These are phyloP conservation scores for Syncephalastrum contaminatum DNA, from an alignment of 371 early-diverging fungal genomes.

Conservation along the genomic window DNA sequence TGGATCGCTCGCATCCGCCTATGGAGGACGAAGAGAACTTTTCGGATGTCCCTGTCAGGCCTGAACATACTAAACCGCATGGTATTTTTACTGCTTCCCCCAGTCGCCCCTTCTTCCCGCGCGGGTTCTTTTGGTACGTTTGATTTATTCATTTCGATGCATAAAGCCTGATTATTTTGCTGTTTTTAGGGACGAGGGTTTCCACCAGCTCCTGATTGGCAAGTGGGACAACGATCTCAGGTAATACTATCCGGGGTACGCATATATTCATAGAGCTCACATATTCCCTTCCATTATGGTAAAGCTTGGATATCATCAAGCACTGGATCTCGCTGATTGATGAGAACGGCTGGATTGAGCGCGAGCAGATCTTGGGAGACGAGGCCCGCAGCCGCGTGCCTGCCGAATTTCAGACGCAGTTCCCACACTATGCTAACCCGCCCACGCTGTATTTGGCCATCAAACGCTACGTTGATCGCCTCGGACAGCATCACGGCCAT, in stretches of 20 bases:
- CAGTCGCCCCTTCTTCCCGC: conserved; percentile 92
- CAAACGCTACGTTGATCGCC: conserved; percentile 54
- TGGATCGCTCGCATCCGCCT: conserved; percentile 43
- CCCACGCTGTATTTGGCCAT: conserved; percentile 84
- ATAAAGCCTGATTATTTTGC: not conserved
- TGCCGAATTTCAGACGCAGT: conserved; percentile 89
- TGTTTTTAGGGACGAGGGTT: conserved; percentile 84
- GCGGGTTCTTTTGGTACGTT: conserved; percentile 88
- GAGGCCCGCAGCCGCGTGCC: conserved; percentile 93
- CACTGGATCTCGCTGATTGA: conserved; percentile 86
- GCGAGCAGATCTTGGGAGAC: conserved; percentile 93
- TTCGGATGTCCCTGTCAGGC: conserved; percentile 52
- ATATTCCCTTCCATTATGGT: not conserved
- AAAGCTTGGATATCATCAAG: conserved; percentile 73
- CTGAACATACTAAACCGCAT: conserved; percentile 62
- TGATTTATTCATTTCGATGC: too few species aligned
- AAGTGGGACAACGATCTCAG: conserved; percentile 87
- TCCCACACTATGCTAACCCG: conserved; percentile 92
- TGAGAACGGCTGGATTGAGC: conserved; percentile 88
- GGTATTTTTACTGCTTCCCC: conserved; percentile 86
- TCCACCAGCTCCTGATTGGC: conserved; percentile 85
- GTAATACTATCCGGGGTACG: conserved; percentile 25
- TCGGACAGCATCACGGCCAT: conserved; percentile 20
- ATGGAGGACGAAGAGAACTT: conserved; percentile 56
- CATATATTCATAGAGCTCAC: too few species aligned